Evolutionary conservation across 768 basidiomycete species (phyloP).

Genomic region (Mycena filopes): DNA sequence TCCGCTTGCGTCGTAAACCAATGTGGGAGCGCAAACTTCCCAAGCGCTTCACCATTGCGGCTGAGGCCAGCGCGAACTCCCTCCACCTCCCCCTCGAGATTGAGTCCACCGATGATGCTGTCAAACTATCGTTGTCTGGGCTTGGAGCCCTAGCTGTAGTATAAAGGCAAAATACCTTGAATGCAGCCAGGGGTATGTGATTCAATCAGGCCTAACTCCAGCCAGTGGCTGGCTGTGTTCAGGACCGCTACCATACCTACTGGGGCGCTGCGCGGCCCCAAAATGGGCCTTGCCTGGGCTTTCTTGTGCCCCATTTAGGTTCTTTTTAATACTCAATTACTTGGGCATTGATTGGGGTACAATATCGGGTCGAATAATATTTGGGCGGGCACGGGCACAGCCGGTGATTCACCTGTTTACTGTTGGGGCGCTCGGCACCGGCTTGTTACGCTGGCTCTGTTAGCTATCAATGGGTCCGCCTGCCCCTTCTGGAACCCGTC

Average conservation of each 20-base stretch:
- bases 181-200: not conserved
- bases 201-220: not conserved
- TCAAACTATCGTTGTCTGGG: no score
- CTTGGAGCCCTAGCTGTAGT: constrained; percentile 2
- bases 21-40: no score
- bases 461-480: no score
- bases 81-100: no score
- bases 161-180: not conserved
- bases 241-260: not conserved
- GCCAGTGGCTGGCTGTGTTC: not conserved
- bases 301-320: not conserved
- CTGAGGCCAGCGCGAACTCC: no score
- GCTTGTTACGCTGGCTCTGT: not conserved
- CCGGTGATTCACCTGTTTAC: not conserved
- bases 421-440: not conserved
- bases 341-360: not conserved
- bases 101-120: no score
- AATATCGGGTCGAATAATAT: not conserved
- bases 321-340: not conserved
- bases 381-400: not conserved
- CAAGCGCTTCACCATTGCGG: no score
- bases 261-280: not conserved
- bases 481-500: not conserved
- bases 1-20: no score
- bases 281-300: not conserved